Evolutionary conservation across 2,329 filamentous ascomycete genomes (phyloP).

Genomic region (Raffaelea arxii): DNA sequence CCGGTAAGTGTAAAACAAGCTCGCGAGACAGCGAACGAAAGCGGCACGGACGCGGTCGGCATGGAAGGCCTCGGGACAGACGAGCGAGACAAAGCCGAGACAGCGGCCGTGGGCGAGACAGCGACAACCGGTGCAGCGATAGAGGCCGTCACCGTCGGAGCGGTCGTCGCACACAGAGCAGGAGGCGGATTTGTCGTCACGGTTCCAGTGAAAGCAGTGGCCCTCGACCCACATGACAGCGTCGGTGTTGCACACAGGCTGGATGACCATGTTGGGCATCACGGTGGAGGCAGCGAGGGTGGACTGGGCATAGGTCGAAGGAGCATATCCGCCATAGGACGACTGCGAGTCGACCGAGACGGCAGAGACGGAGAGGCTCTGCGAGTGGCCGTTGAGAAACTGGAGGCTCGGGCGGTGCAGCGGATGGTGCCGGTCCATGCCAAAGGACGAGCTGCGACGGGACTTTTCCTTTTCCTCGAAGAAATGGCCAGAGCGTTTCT

Average conservation of each 20-base stretch:
- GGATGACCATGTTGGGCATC: slow-evolving; percentile 75
- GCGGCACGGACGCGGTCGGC: slow-evolving; percentile 52
- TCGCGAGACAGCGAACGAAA: slow-evolving; percentile 57
- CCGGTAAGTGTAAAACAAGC: slow-evolving; percentile 55
- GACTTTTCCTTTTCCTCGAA: slow-evolving; percentile 67
- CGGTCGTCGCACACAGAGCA: slow-evolving; percentile 73
- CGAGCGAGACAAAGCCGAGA: slow-evolving; percentile 52
- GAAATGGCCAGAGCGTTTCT: slow-evolving; percentile 92
- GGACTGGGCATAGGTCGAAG: slow-evolving; percentile 77
- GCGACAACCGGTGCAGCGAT: slow-evolving; percentile 59
- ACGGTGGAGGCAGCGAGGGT: slow-evolving; percentile 77
- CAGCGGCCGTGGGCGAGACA: slow-evolving; percentile 49
- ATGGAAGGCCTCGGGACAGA: slow-evolving; percentile 54
- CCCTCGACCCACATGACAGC: slow-evolving; percentile 78
- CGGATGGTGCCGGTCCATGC: slow-evolving; percentile 59
- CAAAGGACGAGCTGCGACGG: slow-evolving; percentile 90
- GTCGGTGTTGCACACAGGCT: slow-evolving; percentile 69
- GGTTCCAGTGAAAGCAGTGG: slow-evolving; percentile 63
- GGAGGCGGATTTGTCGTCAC: slow-evolving; percentile 46
- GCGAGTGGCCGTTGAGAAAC: slow-evolving; percentile 51
- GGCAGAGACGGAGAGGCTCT: slow-evolving; percentile 49
- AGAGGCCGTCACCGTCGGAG: slow-evolving; percentile 61
- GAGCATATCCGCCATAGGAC: slow-evolving; percentile 66
- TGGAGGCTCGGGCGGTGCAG: slow-evolving; percentile 63
- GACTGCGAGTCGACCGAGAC: slow-evolving; percentile 56